These are phyloP conservation scores for Jackrogersella minutella DNA, from an alignment of 495 filamentous ascomycete species.

Conservation along the genomic window DNA sequence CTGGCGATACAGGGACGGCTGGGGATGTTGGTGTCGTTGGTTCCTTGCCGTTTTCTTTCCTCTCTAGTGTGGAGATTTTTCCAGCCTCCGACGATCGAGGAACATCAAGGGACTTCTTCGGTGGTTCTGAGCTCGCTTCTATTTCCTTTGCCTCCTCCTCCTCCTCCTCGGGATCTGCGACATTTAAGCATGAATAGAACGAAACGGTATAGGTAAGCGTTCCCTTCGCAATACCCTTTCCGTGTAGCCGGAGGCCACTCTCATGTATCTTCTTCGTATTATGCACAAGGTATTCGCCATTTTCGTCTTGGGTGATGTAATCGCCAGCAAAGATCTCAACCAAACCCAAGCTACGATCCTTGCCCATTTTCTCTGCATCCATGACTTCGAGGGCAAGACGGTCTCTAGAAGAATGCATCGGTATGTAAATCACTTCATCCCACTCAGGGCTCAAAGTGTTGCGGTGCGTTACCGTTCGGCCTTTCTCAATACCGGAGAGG, in stretches of 20 bases:
- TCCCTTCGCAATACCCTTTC: constrained; percentile 76
- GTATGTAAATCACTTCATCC: constrained; percentile 95
- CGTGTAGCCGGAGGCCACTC: constrained; percentile 70
- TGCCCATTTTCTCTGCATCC: constrained; percentile 90
- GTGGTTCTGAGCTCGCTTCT: constrained; percentile 41
- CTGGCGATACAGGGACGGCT: constrained; percentile 39
- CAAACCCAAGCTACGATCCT: constrained; percentile 84
- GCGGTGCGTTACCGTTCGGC: constrained; percentile 90
- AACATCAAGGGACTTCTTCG: constrained; percentile 49
- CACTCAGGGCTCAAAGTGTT: constrained; percentile 96
- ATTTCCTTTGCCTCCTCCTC: constrained; percentile 60
- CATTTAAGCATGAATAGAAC: constrained; percentile 88
- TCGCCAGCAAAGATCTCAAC: constrained; percentile 78
- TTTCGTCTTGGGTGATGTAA: constrained; percentile 78
- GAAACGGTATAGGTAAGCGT: constrained; percentile 81
- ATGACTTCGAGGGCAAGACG: constrained; percentile 91
- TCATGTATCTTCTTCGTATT: constrained; percentile 71
- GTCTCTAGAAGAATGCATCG: constrained; percentile 86
- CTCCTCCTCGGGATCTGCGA: constrained; percentile 90
- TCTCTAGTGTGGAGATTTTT: constrained; percentile 48
- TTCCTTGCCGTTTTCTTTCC: constrained; percentile 38
- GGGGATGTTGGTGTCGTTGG: constrained; percentile 48
- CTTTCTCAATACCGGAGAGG: constrained; percentile 88
- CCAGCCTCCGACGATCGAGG: constrained; percentile 51
- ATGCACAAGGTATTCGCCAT: constrained; percentile 82